Base-by-base conservation (phyloP, 148 eudicot species). In the Spergularia marina region DNA sequence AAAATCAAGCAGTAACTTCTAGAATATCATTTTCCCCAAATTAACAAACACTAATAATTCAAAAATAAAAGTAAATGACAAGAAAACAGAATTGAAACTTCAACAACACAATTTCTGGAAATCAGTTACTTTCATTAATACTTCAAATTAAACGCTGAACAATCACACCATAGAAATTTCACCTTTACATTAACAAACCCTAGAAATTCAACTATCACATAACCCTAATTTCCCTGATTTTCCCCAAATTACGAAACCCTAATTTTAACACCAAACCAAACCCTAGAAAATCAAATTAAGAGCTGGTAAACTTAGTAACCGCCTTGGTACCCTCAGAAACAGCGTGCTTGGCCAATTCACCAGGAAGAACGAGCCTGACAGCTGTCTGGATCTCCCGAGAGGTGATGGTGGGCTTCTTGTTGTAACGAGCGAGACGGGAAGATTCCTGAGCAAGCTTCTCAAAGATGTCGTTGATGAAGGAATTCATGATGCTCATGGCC, bases 401-500 rank as follows among this genome's bases (percentile, higher is more conserved):
- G 1, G 84, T 84, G 11, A 84, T 84, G 0, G 83, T 84, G 0
- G 86, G 86, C 81, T 83, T 83, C 83, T 83, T 83, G 79, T 83
- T 83, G 77, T 83, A 83, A 11, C 86, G 58, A 8, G 83, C 86
- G 2, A 83, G 74, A 15, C 71, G 71, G 2, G 86, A 81, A 6
- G 86, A 60, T 65, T 83, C 86, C 77, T 83, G 86, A 47, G 86
- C 86, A 10, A 83, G 86, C 72, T 83, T 84, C 84, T 84, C 87
- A 58, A 84, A 84, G 75, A 85, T 85, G 21, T 85, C 87, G 56
- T 85, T 85, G 75, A 85, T 85, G 77, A 85, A 85, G 40, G 84
- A 80, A 82, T 85, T 85, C 88, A 85, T 85, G 62, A 85, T 85
- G 9, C 88, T 84, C 88, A 85, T 85, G 11, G 88, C 88, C 77